Base-by-base conservation (phyloP, 2,329 filamentous ascomycete species). In the Colletotrichum tabaci region DNA sequence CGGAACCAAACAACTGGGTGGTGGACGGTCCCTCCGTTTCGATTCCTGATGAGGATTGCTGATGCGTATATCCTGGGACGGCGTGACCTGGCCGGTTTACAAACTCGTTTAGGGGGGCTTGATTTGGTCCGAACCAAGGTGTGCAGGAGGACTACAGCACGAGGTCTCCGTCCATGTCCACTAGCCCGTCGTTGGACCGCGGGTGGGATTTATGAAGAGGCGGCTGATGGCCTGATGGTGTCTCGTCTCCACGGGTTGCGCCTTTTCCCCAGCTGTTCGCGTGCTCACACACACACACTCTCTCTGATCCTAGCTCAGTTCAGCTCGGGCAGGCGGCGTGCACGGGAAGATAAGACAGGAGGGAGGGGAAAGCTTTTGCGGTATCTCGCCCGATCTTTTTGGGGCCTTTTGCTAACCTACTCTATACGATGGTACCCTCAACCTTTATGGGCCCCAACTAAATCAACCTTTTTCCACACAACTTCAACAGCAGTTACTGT, bases 1-100 rank as follows among this genome's bases (percentile, higher is more conserved):
- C 56, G 57, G 56, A 70, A 52, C 46, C 68, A 49, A 52, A 44
- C 55, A 46, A 40, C 40, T 55, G 55, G 62, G 26, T 53, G 47
- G 46, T 40, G 38, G 58, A 30, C 8, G 52, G 52, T 18, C 52
- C 18, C 26, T 55, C 38, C 30, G 30, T 21, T 30, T 30, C 30
- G 30, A 30, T 30, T 30, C 30, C 30, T 30, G 30, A 9, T 30
- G 30, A 7, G 30, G 30, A 30, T 30, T 30, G 7, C 8, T 9
- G 30, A 30, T 30, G 30, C 30, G 30, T 30, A 9, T 30, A 7
- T 30, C 30, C 8, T 30, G 30, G 30, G 30, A n/a, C 52, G 8
- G 52, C 52, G 30, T 35, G 50, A 53, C 50, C 30, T 30, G 7
- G 8, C 5, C 30, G 30, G 30, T 30, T 9, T 30, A 30, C 30